These are phyloP conservation scores for Aspergillus sp. DNA, from an alignment of 2,329 filamentous ascomycete species.

Conservation along the genomic window DNA sequence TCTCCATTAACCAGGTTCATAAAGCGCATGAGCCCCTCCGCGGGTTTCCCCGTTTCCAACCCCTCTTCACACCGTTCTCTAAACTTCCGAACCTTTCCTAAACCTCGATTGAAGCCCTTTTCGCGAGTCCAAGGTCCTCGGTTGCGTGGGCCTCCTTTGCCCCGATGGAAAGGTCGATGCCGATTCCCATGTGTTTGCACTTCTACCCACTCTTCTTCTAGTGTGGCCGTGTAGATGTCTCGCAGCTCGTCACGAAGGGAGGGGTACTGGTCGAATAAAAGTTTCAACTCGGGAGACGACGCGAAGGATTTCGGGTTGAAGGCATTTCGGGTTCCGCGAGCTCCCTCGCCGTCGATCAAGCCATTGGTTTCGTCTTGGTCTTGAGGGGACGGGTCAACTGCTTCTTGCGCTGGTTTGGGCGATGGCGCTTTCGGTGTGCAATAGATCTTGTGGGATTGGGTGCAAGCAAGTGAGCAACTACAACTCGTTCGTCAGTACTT, in stretches of 20 bases:
- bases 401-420: conserved; percentile 14
- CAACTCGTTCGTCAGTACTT: not conserved
- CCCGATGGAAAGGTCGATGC: conserved; percentile 26
- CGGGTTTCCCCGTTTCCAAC: conserved; percentile 28
- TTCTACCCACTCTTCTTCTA: conserved; percentile 43
- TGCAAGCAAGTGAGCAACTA: conserved; percentile 50
- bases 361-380: conserved; percentile 13
- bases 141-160: conserved; percentile 27
- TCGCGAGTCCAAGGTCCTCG: conserved; percentile 42
- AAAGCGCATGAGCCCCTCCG: conserved; percentile 40
- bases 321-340: conserved; percentile 5
- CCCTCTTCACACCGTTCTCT: conserved; percentile 39
- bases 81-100: conserved; percentile 39
- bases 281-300: conserved; percentile 35
- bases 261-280: conserved; percentile 39
- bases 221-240: conserved; percentile 43
- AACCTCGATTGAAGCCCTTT: conserved; percentile 44
- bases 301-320: conserved; percentile 18
- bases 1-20: conserved; percentile 31
- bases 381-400: conserved; percentile 6
- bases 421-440: conserved; percentile 35
- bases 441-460: conserved; percentile 45
- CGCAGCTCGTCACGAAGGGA: conserved; percentile 39
- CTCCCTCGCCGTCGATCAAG: conserved; percentile 5
- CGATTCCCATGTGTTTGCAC: conserved; percentile 23